Percentiles rank a stretch among this genome's conserved stretches.
phyloP scores from a whole-genome alignment of 768 basidiomycete genomes.

The Mycena rosella region DNA sequence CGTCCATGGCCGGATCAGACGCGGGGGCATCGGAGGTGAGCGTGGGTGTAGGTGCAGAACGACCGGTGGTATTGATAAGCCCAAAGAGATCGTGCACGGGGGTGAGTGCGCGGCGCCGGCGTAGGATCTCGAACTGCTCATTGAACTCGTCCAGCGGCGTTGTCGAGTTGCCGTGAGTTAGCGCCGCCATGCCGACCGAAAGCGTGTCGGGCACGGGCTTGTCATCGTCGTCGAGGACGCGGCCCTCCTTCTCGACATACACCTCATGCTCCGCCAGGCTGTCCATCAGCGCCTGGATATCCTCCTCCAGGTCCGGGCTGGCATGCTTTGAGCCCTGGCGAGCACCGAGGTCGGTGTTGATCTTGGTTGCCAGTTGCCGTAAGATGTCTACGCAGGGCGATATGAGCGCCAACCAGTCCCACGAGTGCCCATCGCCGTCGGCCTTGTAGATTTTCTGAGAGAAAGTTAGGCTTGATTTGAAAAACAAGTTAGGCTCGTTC shows the following conservation, averaged over 20 bases:
- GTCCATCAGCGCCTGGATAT: slow-evolving; percentile 43
- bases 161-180: slow-evolving; percentile 13
- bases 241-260: slow-evolving; percentile 36
- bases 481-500: not conserved
- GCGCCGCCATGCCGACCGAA: slow-evolving; percentile 13
- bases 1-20: too few species aligned
- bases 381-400: slow-evolving; percentile 40
- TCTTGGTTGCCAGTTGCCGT: slow-evolving; percentile 29
- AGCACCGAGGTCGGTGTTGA: slow-evolving; percentile 42
- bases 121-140: not conserved
- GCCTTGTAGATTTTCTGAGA: slow-evolving; percentile 2
- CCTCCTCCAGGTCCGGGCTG: slow-evolving; percentile 42
- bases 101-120: not conserved
- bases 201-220: slow-evolving; percentile 33
- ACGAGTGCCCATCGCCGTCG: slow-evolving; percentile 3
- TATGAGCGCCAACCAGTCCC: slow-evolving; percentile 29
- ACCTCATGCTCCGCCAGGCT: slow-evolving; percentile 38
- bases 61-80: not conserved
- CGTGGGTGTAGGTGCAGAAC: not conserved
- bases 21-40: too few species aligned
- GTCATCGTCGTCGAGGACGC: slow-evolving; percentile 32
- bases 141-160: slow-evolving; percentile 15
- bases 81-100: not conserved
- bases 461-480: not conserved
- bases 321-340: slow-evolving; percentile 48